A percentile compares a stretch with the other conserved stretches of the same genome.
phyloP scores from a whole-genome alignment of 1,284 basidiomycete genomes.

The Malassezia psittaci region DNA sequence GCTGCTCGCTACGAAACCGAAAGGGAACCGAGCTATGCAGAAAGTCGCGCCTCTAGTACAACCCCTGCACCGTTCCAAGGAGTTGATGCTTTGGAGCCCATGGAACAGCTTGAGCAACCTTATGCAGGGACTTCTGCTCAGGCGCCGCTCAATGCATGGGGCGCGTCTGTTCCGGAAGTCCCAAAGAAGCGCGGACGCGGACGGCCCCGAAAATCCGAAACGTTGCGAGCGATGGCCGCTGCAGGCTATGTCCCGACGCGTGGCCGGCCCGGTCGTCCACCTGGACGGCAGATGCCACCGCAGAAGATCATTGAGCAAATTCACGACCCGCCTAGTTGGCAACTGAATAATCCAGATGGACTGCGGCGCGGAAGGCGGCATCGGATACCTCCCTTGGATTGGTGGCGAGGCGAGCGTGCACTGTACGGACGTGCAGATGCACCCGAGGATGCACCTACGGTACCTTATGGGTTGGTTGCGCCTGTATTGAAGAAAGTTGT shows the following conservation, averaged over 20 bases:
- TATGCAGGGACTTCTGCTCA: neutral
- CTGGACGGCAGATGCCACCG: constrained; percentile 15
- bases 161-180: neutral
- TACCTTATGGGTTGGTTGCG: constrained; percentile 50
- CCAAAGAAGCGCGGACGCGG: constrained; percentile 18
- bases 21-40: neutral
- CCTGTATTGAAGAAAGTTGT: constrained; percentile 66
- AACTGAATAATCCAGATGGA: constrained; percentile 51
- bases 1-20: neutral
- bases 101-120: neutral
- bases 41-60: neutral
- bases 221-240: constrained; percentile 7
- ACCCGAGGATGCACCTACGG: constrained; percentile 25
- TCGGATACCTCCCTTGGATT: constrained; percentile 69
- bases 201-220: constrained; percentile 13
- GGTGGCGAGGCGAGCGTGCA: constrained; percentile 83
- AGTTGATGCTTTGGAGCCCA: neutral
- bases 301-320: constrained; percentile 15
- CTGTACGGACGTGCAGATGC: constrained; percentile 55
- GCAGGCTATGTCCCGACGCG: constrained; percentile 6
- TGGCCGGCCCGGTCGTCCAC: constrained; percentile 10
- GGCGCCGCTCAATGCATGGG: neutral
- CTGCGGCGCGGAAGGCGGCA: constrained; percentile 65
- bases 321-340: constrained; percentile 16
- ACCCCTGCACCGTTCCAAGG: neutral